A percentile compares a stretch with the other conserved stretches of the same genome.
phyloP scores from a whole-genome alignment of 495 filamentous ascomycete genomes.

The Aspergillus avenaceus region DNA sequence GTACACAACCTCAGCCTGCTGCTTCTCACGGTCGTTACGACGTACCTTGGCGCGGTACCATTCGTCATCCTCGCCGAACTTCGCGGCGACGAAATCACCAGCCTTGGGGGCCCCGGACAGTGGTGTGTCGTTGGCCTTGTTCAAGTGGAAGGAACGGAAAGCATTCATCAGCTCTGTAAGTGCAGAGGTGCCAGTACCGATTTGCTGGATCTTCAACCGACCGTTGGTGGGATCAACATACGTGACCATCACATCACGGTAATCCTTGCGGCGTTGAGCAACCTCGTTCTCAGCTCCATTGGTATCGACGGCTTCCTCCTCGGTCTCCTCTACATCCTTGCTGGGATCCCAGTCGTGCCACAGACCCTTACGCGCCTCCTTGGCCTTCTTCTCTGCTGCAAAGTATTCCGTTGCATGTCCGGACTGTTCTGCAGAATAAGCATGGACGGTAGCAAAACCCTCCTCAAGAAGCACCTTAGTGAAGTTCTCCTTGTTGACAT shows the following conservation, averaged over 20 bases:
- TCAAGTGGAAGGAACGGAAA: slow-evolving; percentile 83
- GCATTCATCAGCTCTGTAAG: slow-evolving; percentile 81
- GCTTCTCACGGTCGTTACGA: slow-evolving; percentile 84
- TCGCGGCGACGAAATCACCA: slow-evolving; percentile 84
- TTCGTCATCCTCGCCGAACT: slow-evolving; percentile 78
- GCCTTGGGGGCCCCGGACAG: slow-evolving; percentile 79
- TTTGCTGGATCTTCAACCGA: slow-evolving; percentile 80
- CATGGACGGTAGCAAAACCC: slow-evolving; percentile 84
- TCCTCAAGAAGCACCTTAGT: slow-evolving; percentile 92
- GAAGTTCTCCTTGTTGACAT: slow-evolving; percentile 93
- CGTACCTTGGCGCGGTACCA: slow-evolving; percentile 94
- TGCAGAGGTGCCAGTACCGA: slow-evolving; percentile 75
- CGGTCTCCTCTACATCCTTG: slow-evolving; percentile 60
- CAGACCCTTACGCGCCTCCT: slow-evolving; percentile 77
- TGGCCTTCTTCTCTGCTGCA: slow-evolving; percentile 82
- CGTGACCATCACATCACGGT: slow-evolving; percentile 87
- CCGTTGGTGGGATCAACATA: slow-evolving; percentile 71
- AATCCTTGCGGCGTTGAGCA: slow-evolving; percentile 67
- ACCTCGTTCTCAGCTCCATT: slow-evolving; percentile 47
- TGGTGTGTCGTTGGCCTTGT: slow-evolving; percentile 63
- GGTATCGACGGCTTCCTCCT: slow-evolving; percentile 37
- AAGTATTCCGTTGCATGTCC: slow-evolving; percentile 83
- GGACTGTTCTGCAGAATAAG: slow-evolving; percentile 92
- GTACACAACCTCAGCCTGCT: slow-evolving; percentile 86
- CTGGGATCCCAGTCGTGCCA: slow-evolving; percentile 94